These are phyloP conservation scores for Penicillium waksmanii DNA, from an alignment of 495 filamentous ascomycete genomes.

Conservation along the genomic window DNA sequence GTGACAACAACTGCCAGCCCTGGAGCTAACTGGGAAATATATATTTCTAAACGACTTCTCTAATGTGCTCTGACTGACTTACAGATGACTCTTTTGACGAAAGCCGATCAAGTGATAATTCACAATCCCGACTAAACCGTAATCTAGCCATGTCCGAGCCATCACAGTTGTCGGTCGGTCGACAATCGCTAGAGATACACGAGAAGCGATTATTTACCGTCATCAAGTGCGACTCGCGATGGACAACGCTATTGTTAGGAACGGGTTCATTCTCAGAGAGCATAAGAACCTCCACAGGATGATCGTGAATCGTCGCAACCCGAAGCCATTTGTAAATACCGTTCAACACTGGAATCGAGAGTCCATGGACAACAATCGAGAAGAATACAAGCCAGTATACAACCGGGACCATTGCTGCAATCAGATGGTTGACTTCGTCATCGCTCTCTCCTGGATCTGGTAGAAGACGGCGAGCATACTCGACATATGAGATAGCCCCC, in stretches of 20 bases:
- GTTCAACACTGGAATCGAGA: slow-evolving; percentile 58
- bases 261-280: slow-evolving; percentile 53
- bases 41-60: slow-evolving; percentile 2
- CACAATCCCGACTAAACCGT: not conserved
- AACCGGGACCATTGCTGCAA: slow-evolving; percentile 51
- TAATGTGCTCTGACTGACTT: slow-evolving; percentile 10
- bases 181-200: not conserved
- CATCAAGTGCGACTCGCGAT: slow-evolving; percentile 46
- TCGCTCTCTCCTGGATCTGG: slow-evolving; percentile 54
- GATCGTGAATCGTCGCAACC: slow-evolving; percentile 53
- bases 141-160: slow-evolving; percentile 10
- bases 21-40: too few species aligned
- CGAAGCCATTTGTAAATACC: slow-evolving; percentile 47
- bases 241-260: slow-evolving; percentile 54
- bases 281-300: slow-evolving; percentile 52
- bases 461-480: slow-evolving; percentile 59
- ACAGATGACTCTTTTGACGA: slow-evolving; percentile 13
- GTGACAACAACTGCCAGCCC: too few species aligned
- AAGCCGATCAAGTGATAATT: slow-evolving; percentile 7
- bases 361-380: slow-evolving; percentile 60
- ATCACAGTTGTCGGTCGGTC: not conserved
- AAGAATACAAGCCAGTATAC: slow-evolving; percentile 64
- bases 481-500: slow-evolving; percentile 44
- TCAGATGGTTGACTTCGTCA: slow-evolving; percentile 53
- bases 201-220: slow-evolving; percentile 62